Evolutionary conservation across 495 filamentous ascomycete genomes (phyloP).

Genomic region (Niebla homalea): DNA sequence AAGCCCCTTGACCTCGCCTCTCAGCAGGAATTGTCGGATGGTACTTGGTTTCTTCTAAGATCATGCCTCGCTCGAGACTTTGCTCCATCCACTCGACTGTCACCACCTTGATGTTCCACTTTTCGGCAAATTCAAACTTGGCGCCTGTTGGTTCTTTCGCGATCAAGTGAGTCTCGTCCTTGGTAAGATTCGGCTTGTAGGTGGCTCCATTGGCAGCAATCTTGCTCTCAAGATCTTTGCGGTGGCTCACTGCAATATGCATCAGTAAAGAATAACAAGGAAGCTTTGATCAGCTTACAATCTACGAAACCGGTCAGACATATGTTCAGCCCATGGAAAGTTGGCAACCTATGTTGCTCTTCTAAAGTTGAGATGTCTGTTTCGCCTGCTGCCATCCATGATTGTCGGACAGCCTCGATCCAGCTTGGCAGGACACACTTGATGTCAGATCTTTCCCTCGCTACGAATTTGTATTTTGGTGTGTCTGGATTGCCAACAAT

Average conservation of each 20-base stretch:
- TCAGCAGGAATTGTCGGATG: slow-evolving; percentile 54
- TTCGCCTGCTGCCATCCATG: slow-evolving; percentile 72
- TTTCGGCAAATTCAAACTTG: slow-evolving; percentile 75
- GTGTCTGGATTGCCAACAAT: slow-evolving; percentile 80
- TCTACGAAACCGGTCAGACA: slow-evolving; percentile 89
- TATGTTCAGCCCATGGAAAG: slow-evolving; percentile 53
- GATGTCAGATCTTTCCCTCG: slow-evolving; percentile 74
- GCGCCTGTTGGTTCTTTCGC: slow-evolving; percentile 63
- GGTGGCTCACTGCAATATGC: slow-evolving; percentile 40
- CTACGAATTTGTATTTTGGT: slow-evolving; percentile 89
- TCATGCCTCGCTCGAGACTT: slow-evolving; percentile 83
- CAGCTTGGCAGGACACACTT: slow-evolving; percentile 64
- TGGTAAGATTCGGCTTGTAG: slow-evolving; percentile 78
- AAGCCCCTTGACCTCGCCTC: slow-evolving; percentile 66
- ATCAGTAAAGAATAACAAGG: slow-evolving; percentile 6
- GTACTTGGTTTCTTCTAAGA: slow-evolving; percentile 71
- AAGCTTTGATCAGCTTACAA: slow-evolving; percentile 34
- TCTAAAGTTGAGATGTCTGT: slow-evolving; percentile 61
- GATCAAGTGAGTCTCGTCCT: slow-evolving; percentile 74
- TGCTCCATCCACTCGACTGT: slow-evolving; percentile 74
- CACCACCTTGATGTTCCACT: slow-evolving; percentile 68
- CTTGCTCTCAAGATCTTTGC: slow-evolving; percentile 51
- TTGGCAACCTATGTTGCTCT: slow-evolving; percentile 42
- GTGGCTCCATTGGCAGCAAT: slow-evolving; percentile 57
- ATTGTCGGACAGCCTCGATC: slow-evolving; percentile 67